phyloP scores from a whole-genome alignment of 768 basidiomycete species.

The Pilatotrama ljubarskyi region DNA sequence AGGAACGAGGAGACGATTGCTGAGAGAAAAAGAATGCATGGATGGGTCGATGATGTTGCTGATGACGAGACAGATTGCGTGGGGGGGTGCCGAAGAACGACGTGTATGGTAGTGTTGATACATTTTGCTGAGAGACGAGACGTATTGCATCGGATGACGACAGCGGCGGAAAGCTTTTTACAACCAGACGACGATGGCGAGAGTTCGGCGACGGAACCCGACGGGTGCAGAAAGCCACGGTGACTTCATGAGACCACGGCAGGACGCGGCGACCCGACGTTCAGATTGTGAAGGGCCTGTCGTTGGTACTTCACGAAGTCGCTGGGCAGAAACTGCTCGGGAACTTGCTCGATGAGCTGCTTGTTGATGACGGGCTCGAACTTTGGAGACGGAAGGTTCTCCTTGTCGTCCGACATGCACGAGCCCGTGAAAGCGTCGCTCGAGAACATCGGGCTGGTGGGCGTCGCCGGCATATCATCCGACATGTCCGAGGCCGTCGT shows the following conservation, averaged over 20 bases:
- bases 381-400: constrained; percentile 62
- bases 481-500: constrained; percentile 74
- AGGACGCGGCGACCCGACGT: constrained; percentile 60
- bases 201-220: constrained; percentile 19
- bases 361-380: constrained; percentile 78
- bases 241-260: constrained; percentile 57
- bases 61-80: constrained; percentile 42
- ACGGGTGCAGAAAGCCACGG: constrained; percentile 7
- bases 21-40: constrained; percentile 45
- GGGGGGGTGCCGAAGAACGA: constrained; percentile 51
- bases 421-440: constrained; percentile 56
- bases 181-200: constrained; percentile 37
- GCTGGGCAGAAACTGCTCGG: constrained; percentile 78
- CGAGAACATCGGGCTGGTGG: constrained; percentile 65
- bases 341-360: constrained; percentile 61
- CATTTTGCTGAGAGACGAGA: constrained; percentile 67
- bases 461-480: constrained; percentile 84
- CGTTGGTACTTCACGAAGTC: constrained; percentile 81
- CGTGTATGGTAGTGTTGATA: constrained; percentile 68
- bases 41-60: constrained; percentile 32
- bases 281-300: constrained; percentile 75
- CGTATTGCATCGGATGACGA: constrained; percentile 26
- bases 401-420: constrained; percentile 75
- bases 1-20: constrained; percentile 54
- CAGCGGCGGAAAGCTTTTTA: constrained; percentile 43